Evolutionary conservation across 306 rosid species (phyloP), one percentile per base, ranked within the genome.

Genomic region (Prunus armeniaca): DNA sequence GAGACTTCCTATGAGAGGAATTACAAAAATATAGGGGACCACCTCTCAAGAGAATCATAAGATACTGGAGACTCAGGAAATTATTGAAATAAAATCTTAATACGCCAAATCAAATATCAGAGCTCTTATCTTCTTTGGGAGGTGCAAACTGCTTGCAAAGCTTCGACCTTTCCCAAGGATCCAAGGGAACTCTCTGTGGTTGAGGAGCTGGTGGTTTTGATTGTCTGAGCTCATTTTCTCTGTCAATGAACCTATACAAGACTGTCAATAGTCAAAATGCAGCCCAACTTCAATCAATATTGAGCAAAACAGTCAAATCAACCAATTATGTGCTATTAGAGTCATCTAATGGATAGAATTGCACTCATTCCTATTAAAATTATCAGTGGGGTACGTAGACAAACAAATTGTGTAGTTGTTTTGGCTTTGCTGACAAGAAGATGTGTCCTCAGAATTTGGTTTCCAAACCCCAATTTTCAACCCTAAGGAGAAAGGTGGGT

Each of bases 151-250:
- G 96, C 87, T 81, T 84, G 75, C 74, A 80, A 71, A 92, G 97
- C 65, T 81, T 87, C 52, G 99, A 92, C 67, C 87, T 82, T 50
- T 93, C 75, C 97, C 97, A 95, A 27, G 99, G 99, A 83, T 92
- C 97, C 62, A 92, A 41, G 62, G 99, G 87, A 73, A 87, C 85
- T 83, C 79, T 86, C 83, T 83, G 89, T n/a, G 92, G 88, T 78
- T 87, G 97, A 68, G 99, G 90, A 69, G 87, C 78, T 15, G 96
- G 91, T 60, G 93, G 92, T 86, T 92, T 95, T 20, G 99, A 79
- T 76, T 92, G 92, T 81, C 93, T 89, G 12, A 95, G 96, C 78
- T 92, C 96, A 80, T 89, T 90, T 55, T 90, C 96, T 78, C 96
- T 75, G 80, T 90, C 97, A 17, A 95, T 82, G 73, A 92, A 92